Evolutionary conservation across 2,329 filamentous ascomycete species (phyloP).

Genomic region (Fusarium luffae): DNA sequence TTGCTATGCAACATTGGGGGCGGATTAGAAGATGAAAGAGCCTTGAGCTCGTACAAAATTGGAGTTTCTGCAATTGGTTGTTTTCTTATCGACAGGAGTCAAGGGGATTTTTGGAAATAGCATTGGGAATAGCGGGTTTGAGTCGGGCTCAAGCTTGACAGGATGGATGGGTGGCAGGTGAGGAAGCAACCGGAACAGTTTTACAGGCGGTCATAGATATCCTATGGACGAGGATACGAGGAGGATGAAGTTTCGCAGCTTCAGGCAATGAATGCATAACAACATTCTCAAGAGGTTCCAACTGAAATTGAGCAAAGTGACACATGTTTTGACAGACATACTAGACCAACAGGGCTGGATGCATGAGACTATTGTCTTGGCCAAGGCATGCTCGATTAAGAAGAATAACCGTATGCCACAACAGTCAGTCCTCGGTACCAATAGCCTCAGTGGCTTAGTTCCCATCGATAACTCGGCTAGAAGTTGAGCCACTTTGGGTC

Average conservation of each 20-base stretch:
- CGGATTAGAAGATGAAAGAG: conserved; percentile 4
- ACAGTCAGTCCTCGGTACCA: not conserved
- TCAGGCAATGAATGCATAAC: conserved; percentile 26
- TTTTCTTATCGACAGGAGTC: conserved; percentile 18
- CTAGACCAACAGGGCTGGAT: not conserved
- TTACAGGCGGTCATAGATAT: conserved; percentile 35
- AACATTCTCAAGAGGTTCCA: conserved; percentile 7
- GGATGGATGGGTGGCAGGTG: not conserved
- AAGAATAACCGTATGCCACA: not conserved
- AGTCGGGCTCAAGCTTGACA: not conserved
- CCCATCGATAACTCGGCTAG: not conserved
- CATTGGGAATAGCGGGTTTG: conserved; percentile 7
- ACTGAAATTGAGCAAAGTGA: not conserved
- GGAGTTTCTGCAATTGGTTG: conserved; percentile 25
- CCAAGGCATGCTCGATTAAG: not conserved
- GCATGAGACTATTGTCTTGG: not conserved
- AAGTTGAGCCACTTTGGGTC: conserved; percentile 1
- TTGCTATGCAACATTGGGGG: not conserved
- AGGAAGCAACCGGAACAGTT: conserved; percentile 10
- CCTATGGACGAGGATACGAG: conserved; percentile 26
- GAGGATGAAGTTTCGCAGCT: conserved; percentile 36
- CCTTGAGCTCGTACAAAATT: not conserved
- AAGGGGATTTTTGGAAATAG: not conserved
- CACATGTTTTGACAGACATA: not conserved
- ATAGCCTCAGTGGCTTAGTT: not conserved